Conservation (phyloP, 1,139 yeast species). For the Saccharomyces hybrid region DNA sequence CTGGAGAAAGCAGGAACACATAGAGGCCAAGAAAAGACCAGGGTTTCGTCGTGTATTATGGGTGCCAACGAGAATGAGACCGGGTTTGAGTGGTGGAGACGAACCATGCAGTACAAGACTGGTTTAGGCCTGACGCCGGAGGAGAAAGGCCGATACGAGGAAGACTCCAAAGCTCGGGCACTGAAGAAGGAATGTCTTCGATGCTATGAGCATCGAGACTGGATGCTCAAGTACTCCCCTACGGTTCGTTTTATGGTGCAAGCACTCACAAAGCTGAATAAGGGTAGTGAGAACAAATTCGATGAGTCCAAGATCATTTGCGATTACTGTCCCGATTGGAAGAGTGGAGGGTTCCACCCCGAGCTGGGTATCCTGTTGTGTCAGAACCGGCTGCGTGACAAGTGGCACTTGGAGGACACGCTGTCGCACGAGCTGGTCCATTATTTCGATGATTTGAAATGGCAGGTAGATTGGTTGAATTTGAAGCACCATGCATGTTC, state of each 20-base stretch:
- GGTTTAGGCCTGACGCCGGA: slow-evolving; percentile 56
- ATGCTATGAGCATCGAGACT: slow-evolving; percentile 69
- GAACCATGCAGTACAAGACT: slow-evolving; percentile 63
- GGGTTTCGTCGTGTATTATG: neutral
- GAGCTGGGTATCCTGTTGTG: slow-evolving; percentile 79
- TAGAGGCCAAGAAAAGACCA: neutral
- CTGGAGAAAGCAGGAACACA: too few relatives aligned
- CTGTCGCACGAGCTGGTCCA: slow-evolving; percentile 90
- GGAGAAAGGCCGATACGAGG: slow-evolving; percentile 52
- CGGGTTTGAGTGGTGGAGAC: slow-evolving; percentile 79
- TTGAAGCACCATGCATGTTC: slow-evolving; percentile 94
- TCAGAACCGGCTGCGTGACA: slow-evolving; percentile 70
- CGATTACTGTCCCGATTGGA: slow-evolving; percentile 76
- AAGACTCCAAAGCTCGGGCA: slow-evolving; percentile 39
- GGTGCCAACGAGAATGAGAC: neutral
- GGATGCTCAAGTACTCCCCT: slow-evolving; percentile 78
- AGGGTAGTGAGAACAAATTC: slow-evolving; percentile 14
- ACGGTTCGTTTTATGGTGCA: slow-evolving; percentile 83
- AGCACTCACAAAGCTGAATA: slow-evolving; percentile 55
- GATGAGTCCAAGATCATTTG: slow-evolving; percentile 52
- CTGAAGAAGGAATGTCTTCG: slow-evolving; percentile 52
- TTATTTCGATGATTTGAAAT: slow-evolving; percentile 84
- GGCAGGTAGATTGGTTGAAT: slow-evolving; percentile 76
- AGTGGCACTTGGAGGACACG: slow-evolving; percentile 84
- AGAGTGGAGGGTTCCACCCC: slow-evolving; percentile 93